A percentile compares a stretch with the other conserved stretches of the same genome.
Evolutionary conservation across 768 basidiomycete species (phyloP).

Genomic region (Kondoa subrosea): DNA sequence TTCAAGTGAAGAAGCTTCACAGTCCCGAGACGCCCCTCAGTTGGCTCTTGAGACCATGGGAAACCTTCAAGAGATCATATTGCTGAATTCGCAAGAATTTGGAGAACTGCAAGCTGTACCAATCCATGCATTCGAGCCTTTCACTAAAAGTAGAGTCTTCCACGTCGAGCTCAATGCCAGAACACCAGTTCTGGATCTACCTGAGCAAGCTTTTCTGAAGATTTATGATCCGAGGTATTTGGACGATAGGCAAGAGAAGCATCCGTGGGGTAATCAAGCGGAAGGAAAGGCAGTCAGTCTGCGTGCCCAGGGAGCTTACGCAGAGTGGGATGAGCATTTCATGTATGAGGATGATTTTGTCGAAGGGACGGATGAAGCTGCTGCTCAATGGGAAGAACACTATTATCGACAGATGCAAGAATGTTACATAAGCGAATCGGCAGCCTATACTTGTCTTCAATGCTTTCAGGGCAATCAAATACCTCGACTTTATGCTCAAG

Average conservation of each 20-base stretch:
- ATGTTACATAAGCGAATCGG: not conserved
- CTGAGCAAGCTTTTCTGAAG: not conserved
- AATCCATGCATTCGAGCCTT: not conserved
- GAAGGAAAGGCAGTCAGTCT: not conserved
- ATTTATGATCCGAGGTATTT: not conserved
- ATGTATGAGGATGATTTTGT: not conserved
- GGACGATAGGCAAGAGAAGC: not conserved
- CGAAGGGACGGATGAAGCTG: not conserved
- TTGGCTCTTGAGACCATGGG: no score
- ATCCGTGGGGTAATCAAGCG: not conserved
- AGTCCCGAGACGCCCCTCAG: no score
- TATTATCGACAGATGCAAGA: not conserved
- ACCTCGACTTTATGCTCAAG: not conserved
- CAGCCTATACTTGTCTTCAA: not conserved
- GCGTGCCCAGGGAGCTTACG: not conserved
- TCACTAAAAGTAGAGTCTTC: not conserved
- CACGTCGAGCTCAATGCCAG: not conserved
- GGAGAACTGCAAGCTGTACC: no score
- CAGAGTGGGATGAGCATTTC: no score
- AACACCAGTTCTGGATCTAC: not conserved
- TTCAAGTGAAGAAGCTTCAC: no score
- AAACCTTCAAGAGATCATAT: no score
- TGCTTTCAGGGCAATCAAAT: not conserved
- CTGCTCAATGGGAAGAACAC: not conserved
- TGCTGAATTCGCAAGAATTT: no score